phyloP scores from a whole-genome alignment of 164 flowering plant species.

The Hamamelis virginiana region DNA sequence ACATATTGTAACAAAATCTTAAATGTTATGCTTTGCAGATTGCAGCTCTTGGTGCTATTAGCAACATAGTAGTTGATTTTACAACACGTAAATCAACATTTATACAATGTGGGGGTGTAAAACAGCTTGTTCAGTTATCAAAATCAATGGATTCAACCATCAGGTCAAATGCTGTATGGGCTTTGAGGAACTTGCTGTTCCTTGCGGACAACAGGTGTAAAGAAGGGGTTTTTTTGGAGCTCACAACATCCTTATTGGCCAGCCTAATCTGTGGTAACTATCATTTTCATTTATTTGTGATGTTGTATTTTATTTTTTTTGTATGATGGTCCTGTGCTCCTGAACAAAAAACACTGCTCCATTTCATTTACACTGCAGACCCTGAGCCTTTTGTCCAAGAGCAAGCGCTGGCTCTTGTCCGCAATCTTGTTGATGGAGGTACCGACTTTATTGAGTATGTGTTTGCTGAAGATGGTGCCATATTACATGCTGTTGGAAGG shows the following conservation, averaged over 20 bases:
- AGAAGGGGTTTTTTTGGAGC: slow-evolving; percentile 57
- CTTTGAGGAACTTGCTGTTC: slow-evolving; percentile 82
- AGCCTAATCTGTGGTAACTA: slow-evolving; percentile 79
- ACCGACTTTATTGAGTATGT: slow-evolving; percentile 53
- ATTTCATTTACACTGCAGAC: slow-evolving; percentile 45
- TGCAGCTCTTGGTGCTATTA: slow-evolving; percentile 77
- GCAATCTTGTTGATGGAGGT: slow-evolving; percentile 90
- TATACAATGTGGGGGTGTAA: slow-evolving; percentile 67
- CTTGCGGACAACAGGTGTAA: slow-evolving; percentile 62
- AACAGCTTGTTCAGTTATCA: slow-evolving; percentile 69
- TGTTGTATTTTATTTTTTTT: slow-evolving; percentile 5
- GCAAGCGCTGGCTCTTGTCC: slow-evolving; percentile 82
- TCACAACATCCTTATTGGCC: slow-evolving; percentile 58
- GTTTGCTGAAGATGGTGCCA: slow-evolving; percentile 56
- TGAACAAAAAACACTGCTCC: not conserved
- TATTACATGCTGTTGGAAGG: slow-evolving; percentile 72
- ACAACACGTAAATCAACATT: slow-evolving; percentile 52
- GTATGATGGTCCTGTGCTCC: not conserved
- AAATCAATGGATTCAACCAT: slow-evolving; percentile 78
- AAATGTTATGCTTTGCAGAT: slow-evolving; percentile 43
- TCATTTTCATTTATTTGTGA: slow-evolving; percentile 7
- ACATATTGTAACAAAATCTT: not conserved
- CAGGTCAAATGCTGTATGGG: slow-evolving; percentile 73
- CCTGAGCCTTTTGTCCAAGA: slow-evolving; percentile 82
- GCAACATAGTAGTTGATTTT: slow-evolving; percentile 83